Percentiles rank a stretch among this genome's conserved stretches.
Conservation (phyloP, 352 stramenopile species). For the Globisporangium mamillatum region DNA sequence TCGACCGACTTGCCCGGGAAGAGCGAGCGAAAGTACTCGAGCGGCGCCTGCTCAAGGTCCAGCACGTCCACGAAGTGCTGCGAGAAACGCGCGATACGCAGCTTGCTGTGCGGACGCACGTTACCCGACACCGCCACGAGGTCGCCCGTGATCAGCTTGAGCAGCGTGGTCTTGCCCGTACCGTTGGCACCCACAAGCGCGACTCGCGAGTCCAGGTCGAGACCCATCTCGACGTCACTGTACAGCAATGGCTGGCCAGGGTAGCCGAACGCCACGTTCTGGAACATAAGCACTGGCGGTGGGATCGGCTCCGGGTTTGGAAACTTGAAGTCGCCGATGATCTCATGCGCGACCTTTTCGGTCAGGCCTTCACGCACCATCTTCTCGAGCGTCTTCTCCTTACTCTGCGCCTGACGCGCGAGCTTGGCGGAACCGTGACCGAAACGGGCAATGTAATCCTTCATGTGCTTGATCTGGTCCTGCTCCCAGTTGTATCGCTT, state of each 20-base stretch:
- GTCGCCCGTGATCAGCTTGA: conserved; percentile 98
- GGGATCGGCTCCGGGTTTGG: conserved; percentile 93
- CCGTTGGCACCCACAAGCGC: conserved; percentile 97
- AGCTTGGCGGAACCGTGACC: conserved; percentile 97
- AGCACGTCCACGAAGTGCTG: conserved; percentile 99
- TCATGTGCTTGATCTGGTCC: conserved; percentile 98
- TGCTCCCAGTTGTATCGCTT: conserved; percentile 98
- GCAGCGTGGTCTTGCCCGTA: conserved; percentile 95
- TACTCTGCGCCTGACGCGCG: conserved; percentile 96
- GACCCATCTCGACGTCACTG: conserved; percentile 92
- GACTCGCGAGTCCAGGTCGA: conserved; percentile 97
- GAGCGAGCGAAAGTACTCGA: conserved; percentile 96
- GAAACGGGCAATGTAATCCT: conserved; percentile 99
- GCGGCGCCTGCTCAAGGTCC: conserved; percentile 91
- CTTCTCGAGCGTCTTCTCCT: conserved; percentile 98
- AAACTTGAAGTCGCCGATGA: conserved; percentile 94
- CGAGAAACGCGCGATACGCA: conserved; percentile 96
- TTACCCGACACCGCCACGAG: conserved; percentile 92
- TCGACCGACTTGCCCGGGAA: conserved; percentile 94
- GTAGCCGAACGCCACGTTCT: conserved; percentile 97
- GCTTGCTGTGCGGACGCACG: conserved; percentile 94
- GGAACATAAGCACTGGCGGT: conserved; percentile 96
- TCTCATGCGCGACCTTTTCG: conserved; percentile 91
- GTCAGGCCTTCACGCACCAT: conserved; percentile 96
- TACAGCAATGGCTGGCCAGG: conserved; percentile 91